Percentiles rank a stretch among this genome's conserved stretches.
phyloP scores from a whole-genome alignment of 306 rosid genomes.

The Cucumis hystrix region DNA sequence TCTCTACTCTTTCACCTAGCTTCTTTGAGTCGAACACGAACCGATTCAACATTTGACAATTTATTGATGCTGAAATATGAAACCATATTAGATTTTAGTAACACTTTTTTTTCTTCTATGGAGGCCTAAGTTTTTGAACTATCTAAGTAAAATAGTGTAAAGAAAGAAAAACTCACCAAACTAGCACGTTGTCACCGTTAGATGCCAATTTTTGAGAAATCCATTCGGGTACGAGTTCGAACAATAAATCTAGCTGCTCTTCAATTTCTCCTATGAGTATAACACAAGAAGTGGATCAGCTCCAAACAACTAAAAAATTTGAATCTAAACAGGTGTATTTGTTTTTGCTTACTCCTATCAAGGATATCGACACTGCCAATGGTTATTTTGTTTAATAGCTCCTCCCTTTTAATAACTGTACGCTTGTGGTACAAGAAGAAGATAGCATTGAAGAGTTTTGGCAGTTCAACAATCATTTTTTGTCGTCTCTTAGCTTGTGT shows the following conservation, averaged over 20 bases:
- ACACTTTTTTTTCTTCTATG: too few relatives aligned
- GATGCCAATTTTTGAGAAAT: slow-evolving; percentile 29
- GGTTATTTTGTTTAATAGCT: slow-evolving; percentile 61
- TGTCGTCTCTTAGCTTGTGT: slow-evolving; percentile 50
- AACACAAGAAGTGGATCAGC: slow-evolving; percentile 11
- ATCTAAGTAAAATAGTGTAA: background rate
- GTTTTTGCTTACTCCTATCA: too few relatives aligned
- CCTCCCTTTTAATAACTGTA: slow-evolving; percentile 45
- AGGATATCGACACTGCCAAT: slow-evolving; percentile 11
- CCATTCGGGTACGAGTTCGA: slow-evolving; percentile 75
- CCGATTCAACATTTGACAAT: slow-evolving; percentile 19
- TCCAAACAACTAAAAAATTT: background rate
- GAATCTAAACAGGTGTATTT: background rate
- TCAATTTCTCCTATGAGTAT: slow-evolving; percentile 50
- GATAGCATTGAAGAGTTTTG: slow-evolving; percentile 72
- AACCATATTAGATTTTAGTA: background rate
- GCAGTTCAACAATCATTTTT: slow-evolving; percentile 48
- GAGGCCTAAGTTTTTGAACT: background rate
- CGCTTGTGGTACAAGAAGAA: slow-evolving; percentile 41
- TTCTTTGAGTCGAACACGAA: slow-evolving; percentile 46
- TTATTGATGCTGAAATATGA: slow-evolving; percentile 37
- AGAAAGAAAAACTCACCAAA: slow-evolving; percentile 28
- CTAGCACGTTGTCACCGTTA: slow-evolving; percentile 31
- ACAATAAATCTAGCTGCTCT: slow-evolving; percentile 50
- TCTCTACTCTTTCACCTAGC: slow-evolving; percentile 22